Percentiles rank a stretch among this genome's conserved stretches.
These are phyloP conservation scores for Ilyonectria robusta DNA, from an alignment of 2,329 filamentous ascomycete species.

Conservation along the genomic window DNA sequence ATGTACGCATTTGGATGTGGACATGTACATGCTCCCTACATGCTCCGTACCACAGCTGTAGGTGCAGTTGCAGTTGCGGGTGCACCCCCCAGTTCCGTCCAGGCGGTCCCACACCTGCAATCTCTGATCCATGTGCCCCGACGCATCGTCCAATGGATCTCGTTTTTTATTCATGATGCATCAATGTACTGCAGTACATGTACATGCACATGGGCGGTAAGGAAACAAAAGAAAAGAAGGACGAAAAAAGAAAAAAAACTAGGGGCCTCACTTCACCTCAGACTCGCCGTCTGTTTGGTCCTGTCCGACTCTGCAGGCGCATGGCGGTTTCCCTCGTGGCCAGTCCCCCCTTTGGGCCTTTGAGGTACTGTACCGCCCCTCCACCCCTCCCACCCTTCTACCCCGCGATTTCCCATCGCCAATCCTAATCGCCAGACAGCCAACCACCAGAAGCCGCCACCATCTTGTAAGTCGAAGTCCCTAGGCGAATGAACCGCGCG, in stretches of 20 bases:
- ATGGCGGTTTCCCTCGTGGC: conserved; percentile 31
- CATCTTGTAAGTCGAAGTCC: conserved; percentile 31
- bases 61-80: not conserved
- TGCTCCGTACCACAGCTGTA: not conserved
- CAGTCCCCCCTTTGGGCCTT: conserved; percentile 16
- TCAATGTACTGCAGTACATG: conserved; percentile 1
- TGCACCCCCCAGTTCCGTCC: conserved; percentile 7
- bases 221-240: not conserved
- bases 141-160: not conserved
- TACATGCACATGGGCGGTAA: conserved; percentile 22
- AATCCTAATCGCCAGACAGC: conserved; percentile 16
- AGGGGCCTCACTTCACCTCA: conserved; percentile 9
- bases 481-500: not conserved
- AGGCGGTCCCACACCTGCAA: conserved; percentile 4
- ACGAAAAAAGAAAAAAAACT: not conserved
- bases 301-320: conserved; percentile 12
- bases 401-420: conserved; percentile 43
- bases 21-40: not conserved
- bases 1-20: not conserved
- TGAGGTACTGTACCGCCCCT: conserved; percentile 14
- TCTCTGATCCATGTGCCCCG: not conserved
- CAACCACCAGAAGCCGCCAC: conserved; percentile 24
- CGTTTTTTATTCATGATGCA: not conserved
- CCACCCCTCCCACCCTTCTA: conserved; percentile 34
- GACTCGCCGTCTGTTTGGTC: not conserved